Evolutionary conservation across 2,329 filamentous ascomycete species (phyloP).

Genomic region (Chrysosporium keratinophilum): DNA sequence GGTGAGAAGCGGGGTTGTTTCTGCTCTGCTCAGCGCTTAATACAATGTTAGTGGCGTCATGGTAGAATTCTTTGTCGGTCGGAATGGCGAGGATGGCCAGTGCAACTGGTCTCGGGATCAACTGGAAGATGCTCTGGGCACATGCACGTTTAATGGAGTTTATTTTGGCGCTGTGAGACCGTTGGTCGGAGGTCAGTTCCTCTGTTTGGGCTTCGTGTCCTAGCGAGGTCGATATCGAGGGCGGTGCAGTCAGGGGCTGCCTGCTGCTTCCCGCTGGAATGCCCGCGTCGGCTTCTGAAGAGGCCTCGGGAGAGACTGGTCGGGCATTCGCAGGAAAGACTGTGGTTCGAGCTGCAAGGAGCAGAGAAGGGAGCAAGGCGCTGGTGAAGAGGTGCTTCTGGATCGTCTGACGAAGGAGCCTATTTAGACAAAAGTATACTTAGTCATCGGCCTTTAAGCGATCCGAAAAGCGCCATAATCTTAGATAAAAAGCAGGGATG

Average conservation of each 20-base stretch:
- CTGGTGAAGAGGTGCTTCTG: slow-evolving; percentile 55
- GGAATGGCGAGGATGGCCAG: slow-evolving; percentile 19
- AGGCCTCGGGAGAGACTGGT: slow-evolving; percentile 8
- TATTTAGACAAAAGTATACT: slow-evolving; percentile 18
- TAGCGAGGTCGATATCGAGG: slow-evolving; percentile 15
- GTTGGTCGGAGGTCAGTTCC: slow-evolving; percentile 12
- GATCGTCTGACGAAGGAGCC: slow-evolving; percentile 39
- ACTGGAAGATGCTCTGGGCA: slow-evolving; percentile 33
- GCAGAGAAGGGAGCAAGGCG: slow-evolving; percentile 52
- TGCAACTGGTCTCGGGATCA: slow-evolving; percentile 37
- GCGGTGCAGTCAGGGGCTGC: slow-evolving; percentile 12
- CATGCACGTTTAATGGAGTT: slow-evolving; percentile 37
- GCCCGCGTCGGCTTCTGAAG: slow-evolving; percentile 19
- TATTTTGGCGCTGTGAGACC: slow-evolving; percentile 24
- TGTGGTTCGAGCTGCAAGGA: slow-evolving; percentile 55
- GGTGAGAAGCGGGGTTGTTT: slow-evolving; percentile 3
- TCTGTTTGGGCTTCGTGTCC: slow-evolving; percentile 3
- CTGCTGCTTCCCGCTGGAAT: slow-evolving; percentile 10
- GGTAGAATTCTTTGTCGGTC: slow-evolving; percentile 1
- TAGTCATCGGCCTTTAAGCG: slow-evolving; percentile 7
- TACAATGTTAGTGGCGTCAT: neutral
- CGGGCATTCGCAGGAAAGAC: slow-evolving; percentile 57
- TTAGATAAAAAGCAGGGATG: slow-evolving; percentile 3
- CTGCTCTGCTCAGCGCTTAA: slow-evolving; percentile 7
- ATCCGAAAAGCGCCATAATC: neutral